A percentile compares a stretch with the other conserved stretches of the same genome.
Conservation (phyloP, 352 stramenopile species). For the Phytopythium aichiense region DNA sequence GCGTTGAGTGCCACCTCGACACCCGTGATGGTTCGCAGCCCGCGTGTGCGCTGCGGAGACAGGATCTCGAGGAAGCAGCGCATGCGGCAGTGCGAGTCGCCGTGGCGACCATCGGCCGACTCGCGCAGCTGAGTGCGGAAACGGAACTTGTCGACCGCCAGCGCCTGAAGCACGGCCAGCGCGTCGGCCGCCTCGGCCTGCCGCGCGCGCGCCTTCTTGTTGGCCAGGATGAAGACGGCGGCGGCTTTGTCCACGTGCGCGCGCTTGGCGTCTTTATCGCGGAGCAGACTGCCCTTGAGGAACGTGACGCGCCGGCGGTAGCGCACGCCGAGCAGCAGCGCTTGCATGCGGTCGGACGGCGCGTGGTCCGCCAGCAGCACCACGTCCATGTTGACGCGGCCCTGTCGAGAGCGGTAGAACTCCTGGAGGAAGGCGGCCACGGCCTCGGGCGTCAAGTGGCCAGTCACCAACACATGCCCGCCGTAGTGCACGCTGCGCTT, state of each 20-base stretch:
- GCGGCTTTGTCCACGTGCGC: slow-evolving; percentile 37
- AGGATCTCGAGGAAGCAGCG: slow-evolving; percentile 56
- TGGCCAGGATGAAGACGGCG: slow-evolving; percentile 55
- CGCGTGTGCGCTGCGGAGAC: slow-evolving; percentile 35
- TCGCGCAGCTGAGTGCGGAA: slow-evolving; percentile 19
- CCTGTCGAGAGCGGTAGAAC: slow-evolving; percentile 53
- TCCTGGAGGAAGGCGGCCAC: slow-evolving; percentile 50
- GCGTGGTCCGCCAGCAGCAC: slow-evolving; percentile 38
- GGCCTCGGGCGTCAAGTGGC: slow-evolving; percentile 38
- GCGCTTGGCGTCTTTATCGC: slow-evolving; percentile 46
- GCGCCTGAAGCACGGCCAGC: slow-evolving; percentile 47
- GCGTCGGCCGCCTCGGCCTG: slow-evolving; percentile 35
- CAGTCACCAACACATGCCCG: slow-evolving; percentile 50
- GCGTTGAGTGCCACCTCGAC: slow-evolving; percentile 51
- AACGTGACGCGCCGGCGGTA: slow-evolving; percentile 49
- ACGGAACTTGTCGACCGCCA: slow-evolving; percentile 48
- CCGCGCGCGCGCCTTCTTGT: slow-evolving; percentile 31
- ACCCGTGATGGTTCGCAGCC: slow-evolving; percentile 45
- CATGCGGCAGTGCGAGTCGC: slow-evolving; percentile 5
- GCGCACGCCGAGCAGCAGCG: slow-evolving; percentile 35
- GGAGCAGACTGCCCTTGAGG: slow-evolving; percentile 48
- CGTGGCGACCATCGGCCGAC: background rate
- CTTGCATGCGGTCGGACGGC: slow-evolving; percentile 28
- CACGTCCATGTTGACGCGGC: slow-evolving; percentile 61
- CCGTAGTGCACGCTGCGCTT: slow-evolving; percentile 32